Conservation (phyloP, 208 protist species). For the Leishmania mexicana region DNA sequence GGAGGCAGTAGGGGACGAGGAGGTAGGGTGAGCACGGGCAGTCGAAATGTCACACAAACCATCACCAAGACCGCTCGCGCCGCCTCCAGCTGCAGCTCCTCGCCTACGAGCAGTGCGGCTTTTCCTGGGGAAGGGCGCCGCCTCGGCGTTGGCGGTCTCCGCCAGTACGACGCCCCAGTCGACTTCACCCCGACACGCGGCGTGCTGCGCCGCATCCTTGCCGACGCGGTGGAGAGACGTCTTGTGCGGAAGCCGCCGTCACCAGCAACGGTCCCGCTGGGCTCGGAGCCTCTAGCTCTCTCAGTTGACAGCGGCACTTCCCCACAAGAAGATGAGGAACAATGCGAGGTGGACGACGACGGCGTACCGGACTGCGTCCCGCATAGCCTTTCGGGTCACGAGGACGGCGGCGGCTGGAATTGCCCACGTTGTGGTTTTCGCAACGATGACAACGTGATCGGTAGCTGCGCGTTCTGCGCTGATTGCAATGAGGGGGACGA, state of each 20-base stretch:
- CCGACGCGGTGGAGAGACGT: conserved; percentile 19
- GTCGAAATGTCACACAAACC: background rate
- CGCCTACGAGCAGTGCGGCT: background rate
- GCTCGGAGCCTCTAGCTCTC: background rate
- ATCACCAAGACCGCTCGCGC: background rate
- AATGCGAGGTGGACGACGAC: conserved; percentile 10
- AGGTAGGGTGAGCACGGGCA: background rate
- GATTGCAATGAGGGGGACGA: conserved; percentile 15
- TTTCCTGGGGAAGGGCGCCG: conserved; percentile 26
- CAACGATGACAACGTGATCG: conserved; percentile 11
- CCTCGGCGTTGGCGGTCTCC: conserved; percentile 6
- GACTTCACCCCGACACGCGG: conserved; percentile 21
- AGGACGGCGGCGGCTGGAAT: conserved; percentile 19
- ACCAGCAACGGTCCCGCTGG: background rate
- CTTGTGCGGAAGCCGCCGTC: background rate
- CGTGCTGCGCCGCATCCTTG: conserved; percentile 20
- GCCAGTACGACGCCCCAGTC: background rate
- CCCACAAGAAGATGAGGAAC: background rate
- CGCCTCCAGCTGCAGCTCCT: background rate
- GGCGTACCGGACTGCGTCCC: conserved; percentile 23
- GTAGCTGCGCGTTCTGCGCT: conserved; percentile 30
- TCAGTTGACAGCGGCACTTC: background rate
- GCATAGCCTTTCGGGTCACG: conserved; percentile 2
- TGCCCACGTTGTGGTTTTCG: conserved; percentile 41
- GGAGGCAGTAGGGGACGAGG: background rate